These are phyloP conservation scores for Suhomyces wounanorum DNA, from an alignment of 1,139 yeast genomes.

Conservation along the genomic window DNA sequence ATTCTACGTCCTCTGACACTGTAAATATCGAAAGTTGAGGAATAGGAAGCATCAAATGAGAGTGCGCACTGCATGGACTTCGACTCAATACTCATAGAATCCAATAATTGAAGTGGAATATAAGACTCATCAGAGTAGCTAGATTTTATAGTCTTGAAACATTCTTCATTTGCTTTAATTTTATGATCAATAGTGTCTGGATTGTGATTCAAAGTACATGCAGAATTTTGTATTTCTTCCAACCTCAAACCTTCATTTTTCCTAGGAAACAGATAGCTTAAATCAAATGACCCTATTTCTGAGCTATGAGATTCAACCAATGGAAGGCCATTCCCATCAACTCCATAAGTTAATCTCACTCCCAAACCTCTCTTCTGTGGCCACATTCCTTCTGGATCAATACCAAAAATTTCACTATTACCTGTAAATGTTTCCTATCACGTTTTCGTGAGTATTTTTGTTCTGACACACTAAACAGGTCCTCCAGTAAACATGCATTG, in stretches of 20 bases:
- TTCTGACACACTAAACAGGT: neutral
- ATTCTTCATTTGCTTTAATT: slow-evolving; percentile 6
- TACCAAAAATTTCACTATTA: neutral
- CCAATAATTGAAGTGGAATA: slow-evolving; percentile 29
- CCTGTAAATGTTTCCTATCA: neutral
- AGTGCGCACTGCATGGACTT: slow-evolving; percentile 25
- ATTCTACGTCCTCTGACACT: slow-evolving; percentile 18
- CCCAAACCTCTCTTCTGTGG: slow-evolving; percentile 26
- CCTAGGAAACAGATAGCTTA: slow-evolving; percentile 30
- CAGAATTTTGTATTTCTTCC: slow-evolving; percentile 20
- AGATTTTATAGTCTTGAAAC: neutral
- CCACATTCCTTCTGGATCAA: slow-evolving; percentile 22
- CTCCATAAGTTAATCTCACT: slow-evolving; percentile 27
- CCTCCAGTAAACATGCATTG: neutral
- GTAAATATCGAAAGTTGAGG: slow-evolving; percentile 27
- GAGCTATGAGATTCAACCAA: neutral
- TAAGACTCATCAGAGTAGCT: slow-evolving; percentile 13
- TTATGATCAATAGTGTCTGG: slow-evolving; percentile 14
- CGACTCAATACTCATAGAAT: slow-evolving; percentile 28
- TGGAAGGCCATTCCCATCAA: slow-evolving; percentile 23
- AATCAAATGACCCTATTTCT: neutral
- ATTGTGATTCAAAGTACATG: slow-evolving; percentile 11
- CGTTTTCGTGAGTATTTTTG: neutral
- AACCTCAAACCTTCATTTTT: slow-evolving; percentile 23
- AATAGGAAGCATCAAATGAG: slow-evolving; percentile 44